Base-by-base conservation (phyloP, 176 grass and related monocot species). In the Musa beccarii region DNA sequence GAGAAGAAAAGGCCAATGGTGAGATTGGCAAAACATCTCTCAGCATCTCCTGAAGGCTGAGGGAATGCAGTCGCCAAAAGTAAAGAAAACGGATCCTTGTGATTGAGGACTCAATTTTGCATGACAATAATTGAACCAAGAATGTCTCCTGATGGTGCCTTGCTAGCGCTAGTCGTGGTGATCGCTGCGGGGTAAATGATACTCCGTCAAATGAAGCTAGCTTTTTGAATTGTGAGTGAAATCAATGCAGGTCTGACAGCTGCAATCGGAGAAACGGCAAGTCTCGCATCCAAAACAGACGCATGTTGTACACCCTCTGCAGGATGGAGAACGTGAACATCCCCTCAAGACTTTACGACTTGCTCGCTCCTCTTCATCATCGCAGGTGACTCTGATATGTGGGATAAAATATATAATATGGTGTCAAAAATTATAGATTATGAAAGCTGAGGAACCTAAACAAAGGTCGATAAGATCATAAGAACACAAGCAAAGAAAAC, bases 281-380 rank as follows among this genome's bases (percentile, higher is more conserved):
- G 83, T 89, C 69, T 79, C 75, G 62, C 94, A 98, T 15, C 94
- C 94, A 21, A 98, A 98, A 81, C 94, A 98, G 20, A 98, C 94
- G 50, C 94, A 98, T 78, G 92, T 89, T 19, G 87, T 80, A 79
- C 94, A 98, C 52, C 94, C 94, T 14, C 76, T 71, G 84, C 94
- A 98, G 2, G 90, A 93, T 2, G 94, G 79, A 2, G 84, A 63
- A 16, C 90, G 80, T 11, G 86, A 81, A 72, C 94, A 98, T 43
- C 90, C 90, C 62, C 91, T 79, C 22, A 98, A 68, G 57, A 89
- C 90, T 90, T 98, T 98, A 51, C 90, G 87, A 82, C 90, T 98
- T 0, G 78, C 90, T 29, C 94, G 83, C 80, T 98, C 94, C 82
- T 98, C 94, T 11, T 98, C 94, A 28, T 91, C 90, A 4, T 91